Conservation (phyloP, 2,329 filamentous ascomycete species). For the Epichloe sibirici region DNA sequence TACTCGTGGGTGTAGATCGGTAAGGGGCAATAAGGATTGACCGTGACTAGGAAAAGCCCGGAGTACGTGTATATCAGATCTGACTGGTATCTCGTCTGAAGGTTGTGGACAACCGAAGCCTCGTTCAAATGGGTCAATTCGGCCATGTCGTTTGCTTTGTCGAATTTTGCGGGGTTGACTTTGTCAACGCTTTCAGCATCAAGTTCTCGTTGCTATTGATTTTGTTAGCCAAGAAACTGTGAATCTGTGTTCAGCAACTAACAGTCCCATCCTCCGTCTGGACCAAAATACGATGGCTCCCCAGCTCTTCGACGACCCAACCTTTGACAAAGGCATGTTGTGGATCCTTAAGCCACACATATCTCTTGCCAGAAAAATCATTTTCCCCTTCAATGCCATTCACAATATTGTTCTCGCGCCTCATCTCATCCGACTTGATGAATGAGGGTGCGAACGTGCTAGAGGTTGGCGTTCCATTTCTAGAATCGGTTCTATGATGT, state of each 20-base stretch:
- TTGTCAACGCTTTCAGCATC: conserved; percentile 86
- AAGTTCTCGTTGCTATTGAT: conserved; percentile 65
- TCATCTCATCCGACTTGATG: conserved; percentile 76
- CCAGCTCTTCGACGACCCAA: conserved; percentile 76
- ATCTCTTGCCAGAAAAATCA: conserved; percentile 96
- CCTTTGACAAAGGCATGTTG: conserved; percentile 83
- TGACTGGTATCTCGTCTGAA: conserved; percentile 87
- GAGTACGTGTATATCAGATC: conserved; percentile 99
- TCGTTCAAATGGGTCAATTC: conserved; percentile 97
- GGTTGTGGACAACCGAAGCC: conserved; percentile 92
- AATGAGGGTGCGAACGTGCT: conserved; percentile 93
- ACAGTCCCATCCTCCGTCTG: conserved; percentile 90
- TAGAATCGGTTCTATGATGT: conserved; percentile 46
- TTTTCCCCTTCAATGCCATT: conserved; percentile 88
- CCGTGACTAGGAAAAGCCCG: conserved; percentile 87
- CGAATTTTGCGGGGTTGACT: conserved; percentile 98
- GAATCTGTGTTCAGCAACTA: conserved; percentile 23
- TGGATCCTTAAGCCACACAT: conserved; percentile 90
- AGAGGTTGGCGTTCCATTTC: conserved; percentile 49
- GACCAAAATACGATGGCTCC: conserved; percentile 58
- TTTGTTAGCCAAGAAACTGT: conserved; percentile 9
- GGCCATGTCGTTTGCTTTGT: conserved; percentile 98
- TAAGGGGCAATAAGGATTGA: conserved; percentile 90
- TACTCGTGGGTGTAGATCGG: conserved; percentile 96
- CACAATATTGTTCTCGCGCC: conserved; percentile 41